Evolutionary conservation across 371 early-diverging fungal species (phyloP).

Genomic region (Mucor mucedo): DNA sequence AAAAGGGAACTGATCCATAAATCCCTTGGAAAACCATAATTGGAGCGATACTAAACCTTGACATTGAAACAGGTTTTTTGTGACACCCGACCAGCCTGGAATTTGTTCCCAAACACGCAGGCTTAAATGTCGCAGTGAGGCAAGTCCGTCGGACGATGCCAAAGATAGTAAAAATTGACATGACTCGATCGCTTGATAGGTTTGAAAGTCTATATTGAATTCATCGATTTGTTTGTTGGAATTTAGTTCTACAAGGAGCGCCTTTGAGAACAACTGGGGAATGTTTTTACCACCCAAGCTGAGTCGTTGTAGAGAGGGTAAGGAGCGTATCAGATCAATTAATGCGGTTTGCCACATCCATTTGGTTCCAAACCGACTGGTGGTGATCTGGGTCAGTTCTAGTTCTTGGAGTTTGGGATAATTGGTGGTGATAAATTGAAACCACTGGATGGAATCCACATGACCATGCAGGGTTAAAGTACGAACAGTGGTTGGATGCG

Average conservation of each 20-base stretch:
- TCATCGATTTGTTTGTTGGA: slow-evolving; percentile 2
- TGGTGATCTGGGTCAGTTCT: slow-evolving; percentile 4
- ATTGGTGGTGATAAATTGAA: slow-evolving; percentile 15
- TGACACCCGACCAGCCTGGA: slow-evolving; percentile 25
- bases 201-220: slow-evolving; percentile 19
- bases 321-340: slow-evolving; percentile 7
- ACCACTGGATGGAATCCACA: slow-evolving; percentile 21
- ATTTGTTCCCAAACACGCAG: slow-evolving; percentile 27
- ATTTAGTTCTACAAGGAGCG: slow-evolving; percentile 8
- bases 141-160: background rate
- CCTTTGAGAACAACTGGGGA: slow-evolving; percentile 18
- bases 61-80: slow-evolving; percentile 20
- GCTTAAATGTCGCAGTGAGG: slow-evolving; percentile 7
- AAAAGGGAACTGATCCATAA: slow-evolving; percentile 22
- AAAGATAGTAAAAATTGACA: slow-evolving; percentile 25
- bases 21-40: slow-evolving; percentile 13
- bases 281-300: slow-evolving; percentile 18
- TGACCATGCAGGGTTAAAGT: slow-evolving; percentile 18
- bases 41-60: slow-evolving; percentile 17
- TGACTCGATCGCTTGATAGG: slow-evolving; percentile 26
- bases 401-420: slow-evolving; percentile 18
- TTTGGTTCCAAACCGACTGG: slow-evolving; percentile 25
- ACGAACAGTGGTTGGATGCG: slow-evolving; percentile 1
- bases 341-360: slow-evolving; percentile 28
- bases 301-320: slow-evolving; percentile 16